These are phyloP conservation scores for Sugiyamaella pinicola DNA, from an alignment of 1,139 yeast species.

Conservation along the genomic window DNA sequence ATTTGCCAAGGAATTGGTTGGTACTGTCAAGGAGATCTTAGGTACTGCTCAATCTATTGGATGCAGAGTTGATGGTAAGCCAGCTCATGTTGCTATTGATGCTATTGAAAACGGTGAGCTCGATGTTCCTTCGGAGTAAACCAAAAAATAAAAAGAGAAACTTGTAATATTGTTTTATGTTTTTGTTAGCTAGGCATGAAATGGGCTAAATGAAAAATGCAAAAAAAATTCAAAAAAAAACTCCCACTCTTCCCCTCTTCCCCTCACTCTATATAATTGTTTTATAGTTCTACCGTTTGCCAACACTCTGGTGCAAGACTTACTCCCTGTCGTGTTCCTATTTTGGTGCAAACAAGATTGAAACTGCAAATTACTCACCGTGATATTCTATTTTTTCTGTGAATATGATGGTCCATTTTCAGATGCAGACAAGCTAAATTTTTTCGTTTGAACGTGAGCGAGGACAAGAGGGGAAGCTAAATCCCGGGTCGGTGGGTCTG, in stretches of 20 bases:
- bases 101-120: constrained; percentile 98
- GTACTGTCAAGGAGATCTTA: constrained; percentile 97
- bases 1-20: constrained; percentile 95
- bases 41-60: constrained; percentile 99
- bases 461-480: no score
- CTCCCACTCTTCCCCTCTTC: no score
- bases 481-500: no score
- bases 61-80: constrained; percentile 97
- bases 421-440: constrained; percentile 29
- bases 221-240: constrained; percentile 1
- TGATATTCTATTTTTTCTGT: constrained; percentile 44
- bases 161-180: constrained; percentile 24
- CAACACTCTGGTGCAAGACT: constrained; percentile 88
- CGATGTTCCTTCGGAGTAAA: constrained; percentile 50
- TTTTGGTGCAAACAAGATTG: constrained; percentile 93
- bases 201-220: constrained; percentile 19
- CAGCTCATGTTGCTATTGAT: constrained; percentile 98
- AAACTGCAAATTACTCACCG: constrained; percentile 79
- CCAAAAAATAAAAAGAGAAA: constrained; percentile 12
- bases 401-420: constrained; percentile 61
- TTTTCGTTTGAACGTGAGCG: no score
- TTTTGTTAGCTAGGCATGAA: constrained; percentile 30
- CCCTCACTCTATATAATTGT: constrained; percentile 5
- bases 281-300: constrained; percentile 59
- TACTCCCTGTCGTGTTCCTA: constrained; percentile 65